Base-by-base conservation (phyloP, 352 stramenopile genomes). In the Aphanomyces astaci region DNA sequence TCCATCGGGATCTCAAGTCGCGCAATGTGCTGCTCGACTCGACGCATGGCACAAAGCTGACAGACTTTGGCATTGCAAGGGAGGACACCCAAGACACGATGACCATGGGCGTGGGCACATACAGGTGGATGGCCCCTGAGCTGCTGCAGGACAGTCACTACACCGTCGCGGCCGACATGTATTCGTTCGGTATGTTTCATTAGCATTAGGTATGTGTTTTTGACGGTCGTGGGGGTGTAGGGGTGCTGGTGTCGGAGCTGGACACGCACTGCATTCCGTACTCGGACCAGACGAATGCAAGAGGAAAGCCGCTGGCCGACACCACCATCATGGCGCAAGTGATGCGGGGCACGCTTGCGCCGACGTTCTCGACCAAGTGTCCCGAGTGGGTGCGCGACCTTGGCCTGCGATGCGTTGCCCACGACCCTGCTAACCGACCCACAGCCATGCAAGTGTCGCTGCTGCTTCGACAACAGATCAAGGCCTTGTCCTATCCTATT, bases 221-320 rank as follows among this genome's bases (percentile, higher is more conserved):
- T 51, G 7, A 43, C 36, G 15, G 36, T 55, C 48, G 27, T 30
- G n/a, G 11, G 10, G 27, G 10, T 30, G 11, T 55, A 32, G 51
- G 51, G 22, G 30, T 59, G 11, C 17, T 59, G 1, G 22, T 90
- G 17, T 78, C 73, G 3, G 82, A 90, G 74, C 55, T 90, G 25
- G 80, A 87, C 59, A 87, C 80, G 4, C 79, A 90, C 63, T 63
- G 63, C n/a, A 46, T 85, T 1, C 80, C 82, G 33, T 88, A 86
- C 65, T 72, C 77, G 52, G 73, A 84, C 52, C 56, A 22, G 5
- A 40, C 39, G n/a, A 65, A 68, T 32, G 25, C 19, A 11, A 68
- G 22, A 25, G 62, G 62, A 24, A 13, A 53, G 0, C 56, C 62
- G 25, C 46, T 40, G 31, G 62, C 54, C 13, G n/a, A 68, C 62